These are phyloP conservation scores for Trifolium subterraneum DNA, from an alignment of 306 rosid species.

Conservation along the genomic window DNA sequence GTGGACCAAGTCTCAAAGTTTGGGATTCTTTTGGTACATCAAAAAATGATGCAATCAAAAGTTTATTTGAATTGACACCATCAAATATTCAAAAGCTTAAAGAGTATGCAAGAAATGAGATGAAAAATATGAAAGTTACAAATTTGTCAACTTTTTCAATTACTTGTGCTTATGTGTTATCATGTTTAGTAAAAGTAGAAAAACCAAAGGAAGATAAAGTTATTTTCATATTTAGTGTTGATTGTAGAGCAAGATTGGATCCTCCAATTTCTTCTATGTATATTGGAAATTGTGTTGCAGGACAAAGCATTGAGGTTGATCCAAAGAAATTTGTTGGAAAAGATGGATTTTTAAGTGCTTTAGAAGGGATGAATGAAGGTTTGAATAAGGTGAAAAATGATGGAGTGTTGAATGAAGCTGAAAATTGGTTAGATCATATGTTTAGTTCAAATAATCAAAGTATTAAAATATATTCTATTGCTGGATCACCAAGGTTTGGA, in stretches of 20 bases:
- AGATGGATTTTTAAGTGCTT: slow-evolving; percentile 35
- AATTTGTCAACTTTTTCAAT: slow-evolving; percentile 43
- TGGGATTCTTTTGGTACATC: neutral
- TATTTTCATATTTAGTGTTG: neutral
- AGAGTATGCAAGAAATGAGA: neutral
- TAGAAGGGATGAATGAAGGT: slow-evolving; percentile 29
- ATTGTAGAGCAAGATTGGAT: slow-evolving; percentile 45
- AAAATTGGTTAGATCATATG: neutral
- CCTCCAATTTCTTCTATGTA: slow-evolving; percentile 46
- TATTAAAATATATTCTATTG: neutral
- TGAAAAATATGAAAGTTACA: neutral
- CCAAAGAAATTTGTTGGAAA: slow-evolving; percentile 7
- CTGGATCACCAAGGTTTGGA: slow-evolving; percentile 61
- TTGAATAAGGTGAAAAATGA: slow-evolving; percentile 36
- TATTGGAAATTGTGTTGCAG: slow-evolving; percentile 54
- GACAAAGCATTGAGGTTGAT: neutral
- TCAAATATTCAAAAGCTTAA: slow-evolving; percentile 38
- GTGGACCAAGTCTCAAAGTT: slow-evolving; percentile 33
- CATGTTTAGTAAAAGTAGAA: slow-evolving; percentile 45
- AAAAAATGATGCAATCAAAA: neutral
- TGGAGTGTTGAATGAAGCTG: slow-evolving; percentile 33
- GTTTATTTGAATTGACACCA: slow-evolving; percentile 32
- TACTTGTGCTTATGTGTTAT: slow-evolving; percentile 45
- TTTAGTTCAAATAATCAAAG: accelerated
- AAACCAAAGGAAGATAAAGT: neutral